These are phyloP conservation scores for Fomitopsis schrenkii DNA, from an alignment of 1,284 basidiomycete genomes.

Conservation along the genomic window DNA sequence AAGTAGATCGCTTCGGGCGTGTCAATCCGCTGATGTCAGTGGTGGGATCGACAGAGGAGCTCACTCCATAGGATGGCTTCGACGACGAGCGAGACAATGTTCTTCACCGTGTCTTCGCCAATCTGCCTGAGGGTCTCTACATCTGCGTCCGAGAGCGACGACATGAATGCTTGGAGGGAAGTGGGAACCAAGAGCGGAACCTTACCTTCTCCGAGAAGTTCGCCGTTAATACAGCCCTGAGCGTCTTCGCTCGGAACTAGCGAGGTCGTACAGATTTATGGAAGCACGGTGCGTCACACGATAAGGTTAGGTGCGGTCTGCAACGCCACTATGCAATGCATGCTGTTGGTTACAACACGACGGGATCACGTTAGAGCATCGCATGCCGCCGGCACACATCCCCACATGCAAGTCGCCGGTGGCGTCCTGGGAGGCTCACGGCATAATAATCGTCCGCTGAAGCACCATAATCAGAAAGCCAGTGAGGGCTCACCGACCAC, in stretches of 20 bases:
- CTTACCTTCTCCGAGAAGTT: not conserved
- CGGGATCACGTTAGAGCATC: not conserved
- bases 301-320: not conserved
- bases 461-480: not conserved
- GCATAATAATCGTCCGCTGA: not conserved
- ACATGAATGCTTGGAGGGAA: not conserved
- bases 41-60: not conserved
- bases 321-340: not conserved
- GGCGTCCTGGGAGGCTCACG: not conserved
- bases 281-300: too few relatives aligned
- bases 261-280: not conserved
- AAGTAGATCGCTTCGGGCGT: not conserved
- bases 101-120: not conserved
- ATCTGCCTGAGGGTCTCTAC: not conserved
- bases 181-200: not conserved
- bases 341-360: not conserved
- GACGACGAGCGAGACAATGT: not conserved
- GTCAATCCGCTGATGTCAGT: not conserved
- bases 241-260: not conserved
- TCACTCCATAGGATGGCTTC: not conserved
- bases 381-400: not conserved
- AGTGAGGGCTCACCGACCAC: not conserved
- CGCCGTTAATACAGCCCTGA: not conserved
- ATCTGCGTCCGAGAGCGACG: not conserved
- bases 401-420: too few relatives aligned